phyloP scores from a whole-genome alignment of 2,329 filamentous ascomycete genomes.

The Ophiocordyceps robertsii region DNA sequence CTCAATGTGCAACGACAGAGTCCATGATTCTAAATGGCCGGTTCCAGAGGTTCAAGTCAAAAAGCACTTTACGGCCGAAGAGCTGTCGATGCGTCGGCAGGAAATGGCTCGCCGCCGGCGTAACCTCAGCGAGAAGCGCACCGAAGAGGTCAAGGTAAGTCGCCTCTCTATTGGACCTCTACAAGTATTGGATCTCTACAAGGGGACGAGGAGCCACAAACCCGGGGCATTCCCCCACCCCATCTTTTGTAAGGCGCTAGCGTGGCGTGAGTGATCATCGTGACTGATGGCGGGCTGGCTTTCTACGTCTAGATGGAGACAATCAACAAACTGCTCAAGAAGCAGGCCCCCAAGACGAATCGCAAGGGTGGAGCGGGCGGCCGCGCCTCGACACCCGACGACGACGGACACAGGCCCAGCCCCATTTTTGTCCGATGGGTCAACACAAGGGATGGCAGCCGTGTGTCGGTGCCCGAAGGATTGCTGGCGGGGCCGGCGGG shows the following conservation, averaged over 20 bases:
- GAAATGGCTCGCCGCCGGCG: constrained; percentile 49
- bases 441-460: constrained; percentile 50
- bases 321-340: constrained; percentile 80
- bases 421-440: constrained; percentile 58
- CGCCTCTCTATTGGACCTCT: constrained; percentile 3
- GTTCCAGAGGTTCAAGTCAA: constrained; percentile 47
- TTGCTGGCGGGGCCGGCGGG: constrained; percentile 53
- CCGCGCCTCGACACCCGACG: constrained; percentile 35
- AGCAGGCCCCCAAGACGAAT: constrained; percentile 66
- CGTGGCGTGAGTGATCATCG: too few relatives aligned
- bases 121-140: constrained; percentile 51
- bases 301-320: constrained; percentile 56
- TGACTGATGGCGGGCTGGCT: too few relatives aligned
- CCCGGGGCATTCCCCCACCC: constrained; percentile 2
- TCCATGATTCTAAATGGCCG: not conserved
- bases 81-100: constrained; percentile 46
- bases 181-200: too few relatives aligned
- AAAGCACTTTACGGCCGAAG: constrained; percentile 47
- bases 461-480: constrained; percentile 52
- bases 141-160: constrained; percentile 47
- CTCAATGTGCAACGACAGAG: not conserved
- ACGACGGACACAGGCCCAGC: constrained; percentile 34
- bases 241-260: not conserved
- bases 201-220: too few relatives aligned
- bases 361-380: constrained; percentile 27